A percentile compares a stretch with the other conserved stretches of the same genome.
phyloP scores from a whole-genome alignment of 2,329 filamentous ascomycete genomes.

The Xylaria sp. region DNA sequence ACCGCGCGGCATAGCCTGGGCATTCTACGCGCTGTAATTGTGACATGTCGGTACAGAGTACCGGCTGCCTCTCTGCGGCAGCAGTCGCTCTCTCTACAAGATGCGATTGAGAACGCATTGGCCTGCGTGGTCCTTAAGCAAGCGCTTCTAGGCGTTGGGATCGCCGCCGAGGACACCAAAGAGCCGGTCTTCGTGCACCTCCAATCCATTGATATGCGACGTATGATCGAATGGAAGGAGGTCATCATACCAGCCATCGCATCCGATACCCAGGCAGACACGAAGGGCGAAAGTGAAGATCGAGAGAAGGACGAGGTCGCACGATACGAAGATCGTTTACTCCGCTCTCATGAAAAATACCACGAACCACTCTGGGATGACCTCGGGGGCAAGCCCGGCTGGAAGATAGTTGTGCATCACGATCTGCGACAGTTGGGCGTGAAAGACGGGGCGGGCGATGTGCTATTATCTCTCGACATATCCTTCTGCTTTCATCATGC shows the following conservation, averaged over 20 bases:
- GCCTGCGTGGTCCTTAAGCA: conserved; percentile 45
- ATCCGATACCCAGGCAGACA: neutral
- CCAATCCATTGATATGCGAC: conserved; percentile 48
- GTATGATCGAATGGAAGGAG: conserved; percentile 49
- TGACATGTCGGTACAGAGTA: conserved; percentile 51
- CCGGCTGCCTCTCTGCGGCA: conserved; percentile 18
- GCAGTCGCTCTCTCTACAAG: conserved; percentile 13
- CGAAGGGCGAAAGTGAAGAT: neutral
- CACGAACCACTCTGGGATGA: conserved; percentile 51
- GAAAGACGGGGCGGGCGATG: neutral
- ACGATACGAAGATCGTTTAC: conserved; percentile 34
- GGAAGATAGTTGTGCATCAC: conserved; percentile 52
- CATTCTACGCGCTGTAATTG: conserved; percentile 53
- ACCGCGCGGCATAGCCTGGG: conserved; percentile 54
- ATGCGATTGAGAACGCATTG: conserved; percentile 27
- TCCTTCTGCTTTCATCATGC: conserved; percentile 59
- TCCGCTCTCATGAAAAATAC: conserved; percentile 43
- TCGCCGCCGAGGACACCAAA: conserved; percentile 51
- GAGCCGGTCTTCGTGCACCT: conserved; percentile 52
- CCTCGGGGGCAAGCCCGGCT: conserved; percentile 49
- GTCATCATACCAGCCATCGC: conserved; percentile 25
- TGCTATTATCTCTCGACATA: conserved; percentile 45
- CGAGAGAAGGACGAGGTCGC: neutral
- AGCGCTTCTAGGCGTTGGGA: conserved; percentile 55
- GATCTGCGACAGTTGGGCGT: conserved; percentile 25